Evolutionary conservation across 306 rosid species (phyloP), one percentile per base, ranked within the genome.

Genomic region (Hippophae gyantsensis): DNA sequence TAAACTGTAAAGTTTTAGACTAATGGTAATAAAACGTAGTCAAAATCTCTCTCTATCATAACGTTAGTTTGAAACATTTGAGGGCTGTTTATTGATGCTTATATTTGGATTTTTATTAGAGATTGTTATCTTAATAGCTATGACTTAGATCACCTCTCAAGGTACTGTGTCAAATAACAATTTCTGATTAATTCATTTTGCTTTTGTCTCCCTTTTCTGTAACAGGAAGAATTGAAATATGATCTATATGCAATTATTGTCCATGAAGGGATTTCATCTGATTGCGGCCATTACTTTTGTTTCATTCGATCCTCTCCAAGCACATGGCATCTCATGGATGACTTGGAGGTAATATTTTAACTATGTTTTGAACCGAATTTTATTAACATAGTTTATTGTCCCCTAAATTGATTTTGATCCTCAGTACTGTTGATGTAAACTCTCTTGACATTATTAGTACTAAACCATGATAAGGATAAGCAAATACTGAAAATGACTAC

Each of bases 221-320:
- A 44, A 66, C 25, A 92, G 99, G 90, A 57, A 50, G 80, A 70
- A 8, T 51, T 76, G 84, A 80, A 75, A 56, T 92, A 92, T 71
- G 82, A 92, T 55, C 84, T 92, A 13, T 92, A 83, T 73, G 99
- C 93, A 26, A 69, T 85, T 67, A 84, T 92, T 60, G 95, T 81
- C 42, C 99, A 92, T 64, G 56, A 46, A 69, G 96, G 99, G 26
- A 60, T 58, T 68, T 76, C 96, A 46, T 65, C 86, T 63, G 67
- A 81, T 54, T 85, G 86, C 43, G 95, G 96, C 32, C 96, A 92
- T 80, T 92, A 92, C 72, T 85, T 81, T 57, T 78, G 86, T 77
- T 85, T 82, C 64, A 70, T 92, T 67, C 92, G 96, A 23, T 75
- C 96, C 44, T 75, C 88, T 52, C 86, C 93, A 9, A 83, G 80